Evolutionary conservation across 495 filamentous ascomycete species (phyloP).

Genomic region (Hypomontagnella monticulosa): DNA sequence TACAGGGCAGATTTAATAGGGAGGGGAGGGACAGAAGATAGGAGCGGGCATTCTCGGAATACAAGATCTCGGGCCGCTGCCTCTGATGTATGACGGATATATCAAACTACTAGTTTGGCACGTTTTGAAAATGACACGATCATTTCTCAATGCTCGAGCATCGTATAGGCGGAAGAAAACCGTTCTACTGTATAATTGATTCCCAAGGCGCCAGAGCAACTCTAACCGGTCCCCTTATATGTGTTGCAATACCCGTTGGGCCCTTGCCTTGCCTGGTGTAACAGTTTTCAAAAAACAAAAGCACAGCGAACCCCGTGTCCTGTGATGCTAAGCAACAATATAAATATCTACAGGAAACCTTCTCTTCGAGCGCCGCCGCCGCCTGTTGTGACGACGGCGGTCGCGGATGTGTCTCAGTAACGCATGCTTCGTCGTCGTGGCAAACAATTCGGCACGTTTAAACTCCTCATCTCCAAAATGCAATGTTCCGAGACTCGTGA

Average conservation of each 20-base stretch:
- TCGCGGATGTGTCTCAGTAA: constrained; percentile 31
- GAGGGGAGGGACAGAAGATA: background rate
- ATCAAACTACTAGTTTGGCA: background rate
- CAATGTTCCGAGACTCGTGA: constrained; percentile 39
- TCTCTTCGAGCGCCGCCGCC: constrained; percentile 2
- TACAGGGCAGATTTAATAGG: background rate
- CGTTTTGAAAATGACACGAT: background rate
- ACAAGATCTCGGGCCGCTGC: constrained; percentile 7
- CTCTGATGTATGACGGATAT: constrained; percentile 1
- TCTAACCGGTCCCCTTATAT: constrained; percentile 11
- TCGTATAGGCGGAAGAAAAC: constrained; percentile 1
- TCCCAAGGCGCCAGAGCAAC: constrained; percentile 21
- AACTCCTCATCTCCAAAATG: constrained; percentile 36
- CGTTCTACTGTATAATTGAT: constrained; percentile 12
- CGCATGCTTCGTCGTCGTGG: constrained; percentile 23
- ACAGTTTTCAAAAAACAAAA: constrained; percentile 10
- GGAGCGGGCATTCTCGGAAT: constrained; percentile 19
- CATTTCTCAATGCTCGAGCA: too few species aligned
- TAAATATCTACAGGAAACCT: constrained; percentile 39
- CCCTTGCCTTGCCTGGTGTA: constrained; percentile 12
- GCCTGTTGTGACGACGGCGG: constrained; percentile 4
- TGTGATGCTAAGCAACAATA: constrained; percentile 29
- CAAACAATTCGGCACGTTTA: constrained; percentile 19
- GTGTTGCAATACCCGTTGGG: constrained; percentile 18
- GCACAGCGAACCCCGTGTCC: constrained; percentile 27